phyloP scores from a whole-genome alignment of 1,139 yeast species.

The Geotrichum restrictum region DNA sequence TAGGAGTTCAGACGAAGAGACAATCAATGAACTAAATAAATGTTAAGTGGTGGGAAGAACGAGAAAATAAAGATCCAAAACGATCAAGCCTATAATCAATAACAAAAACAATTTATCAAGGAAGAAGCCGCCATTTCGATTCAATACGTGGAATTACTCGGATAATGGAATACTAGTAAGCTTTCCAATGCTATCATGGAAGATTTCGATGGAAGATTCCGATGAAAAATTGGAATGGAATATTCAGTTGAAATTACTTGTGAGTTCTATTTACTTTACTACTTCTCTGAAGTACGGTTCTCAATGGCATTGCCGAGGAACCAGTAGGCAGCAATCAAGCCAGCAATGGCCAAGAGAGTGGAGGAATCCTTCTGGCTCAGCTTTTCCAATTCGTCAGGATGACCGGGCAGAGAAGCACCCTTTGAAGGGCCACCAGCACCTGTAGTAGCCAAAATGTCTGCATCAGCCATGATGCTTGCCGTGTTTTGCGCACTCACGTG shows the following conservation, averaged over 20 bases:
- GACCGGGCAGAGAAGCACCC: constrained; percentile 24
- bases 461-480: constrained; percentile 23
- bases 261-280: not conserved
- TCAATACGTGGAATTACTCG: too few relatives aligned
- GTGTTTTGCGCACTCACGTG: constrained; percentile 26
- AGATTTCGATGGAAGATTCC: too few relatives aligned
- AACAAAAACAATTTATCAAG: too few relatives aligned
- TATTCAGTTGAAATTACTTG: too few relatives aligned
- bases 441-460: constrained; percentile 15
- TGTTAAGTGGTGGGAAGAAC: not conserved
- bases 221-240: too few relatives aligned
- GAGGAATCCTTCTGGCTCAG: constrained; percentile 33
- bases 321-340: constrained; percentile 39
- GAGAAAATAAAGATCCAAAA: not conserved
- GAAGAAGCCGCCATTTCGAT: too few relatives aligned
- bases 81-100: too few relatives aligned
- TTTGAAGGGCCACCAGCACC: constrained; percentile 13
- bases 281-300: constrained; percentile 1
- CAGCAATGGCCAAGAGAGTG: constrained; percentile 34
- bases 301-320: constrained; percentile 27
- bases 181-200: too few relatives aligned
- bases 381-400: constrained; percentile 17
- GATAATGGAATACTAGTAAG: too few relatives aligned
- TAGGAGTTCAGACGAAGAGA: too few relatives aligned
- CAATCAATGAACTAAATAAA: too few relatives aligned